These are phyloP conservation scores for Nicotiana attenuata DNA, from an alignment of 257 asterid species.

Conservation along the genomic window DNA sequence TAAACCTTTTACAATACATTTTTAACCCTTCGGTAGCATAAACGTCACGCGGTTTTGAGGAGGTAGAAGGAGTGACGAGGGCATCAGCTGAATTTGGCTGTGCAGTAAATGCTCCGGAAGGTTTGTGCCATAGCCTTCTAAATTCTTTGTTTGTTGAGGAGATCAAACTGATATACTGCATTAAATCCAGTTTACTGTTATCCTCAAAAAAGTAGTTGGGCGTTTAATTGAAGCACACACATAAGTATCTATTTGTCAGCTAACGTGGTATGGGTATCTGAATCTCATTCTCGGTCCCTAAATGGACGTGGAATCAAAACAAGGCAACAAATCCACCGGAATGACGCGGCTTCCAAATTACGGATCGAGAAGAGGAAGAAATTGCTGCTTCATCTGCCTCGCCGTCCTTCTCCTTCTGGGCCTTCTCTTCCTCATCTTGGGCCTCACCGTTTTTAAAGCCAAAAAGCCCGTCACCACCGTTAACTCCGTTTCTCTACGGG, in stretches of 20 bases:
- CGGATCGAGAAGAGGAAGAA: conserved; percentile 17
- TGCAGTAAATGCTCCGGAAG: conserved; percentile 42
- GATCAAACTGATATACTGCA: no score
- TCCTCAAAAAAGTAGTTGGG: no score
- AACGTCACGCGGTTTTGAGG: conserved; percentile 72
- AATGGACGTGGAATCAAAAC: conserved; percentile 3
- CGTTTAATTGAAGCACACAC: no score
- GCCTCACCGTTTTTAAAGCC: conserved; percentile 71
- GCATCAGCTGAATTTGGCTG: conserved; percentile 53
- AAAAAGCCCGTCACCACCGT: conserved; percentile 49
- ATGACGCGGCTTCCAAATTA: not conserved
- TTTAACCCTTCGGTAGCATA: no score
- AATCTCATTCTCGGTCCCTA: not conserved
- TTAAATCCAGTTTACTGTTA: no score
- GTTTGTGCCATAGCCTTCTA: no score
- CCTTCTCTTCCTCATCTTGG: conserved; percentile 46
- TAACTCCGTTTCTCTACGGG: conserved; percentile 34
- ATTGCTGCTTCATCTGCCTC: conserved; percentile 32
- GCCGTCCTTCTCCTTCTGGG: conserved; percentile 28
- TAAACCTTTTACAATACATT: no score
- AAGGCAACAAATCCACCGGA: not conserved
- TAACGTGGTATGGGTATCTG: not conserved
- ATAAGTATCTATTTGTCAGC: not conserved
- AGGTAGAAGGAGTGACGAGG: conserved; percentile 17
- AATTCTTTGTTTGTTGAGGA: no score